Evolutionary conservation across 495 filamentous ascomycete genomes (phyloP), one percentile per base, ranked within the genome.

Genomic region (Cudoniella acicularis): DNA sequence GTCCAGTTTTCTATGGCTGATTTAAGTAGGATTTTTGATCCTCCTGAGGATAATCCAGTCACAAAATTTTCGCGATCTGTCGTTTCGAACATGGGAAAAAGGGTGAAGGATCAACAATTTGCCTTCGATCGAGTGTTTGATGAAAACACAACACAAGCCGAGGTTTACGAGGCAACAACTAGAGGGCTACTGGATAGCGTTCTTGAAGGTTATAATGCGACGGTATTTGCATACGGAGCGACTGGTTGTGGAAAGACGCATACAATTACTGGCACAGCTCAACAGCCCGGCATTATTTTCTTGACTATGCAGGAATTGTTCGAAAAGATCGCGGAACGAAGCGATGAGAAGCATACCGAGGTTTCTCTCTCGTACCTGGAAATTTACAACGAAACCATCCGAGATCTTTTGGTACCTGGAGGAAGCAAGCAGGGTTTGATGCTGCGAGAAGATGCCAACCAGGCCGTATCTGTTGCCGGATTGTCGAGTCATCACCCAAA

Each of bases 341-440:
- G 84, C 41, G 82, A 84, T 51, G 92, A 97, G 57, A 98, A 98
- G 68, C 77, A 85, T 16, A 93, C 91, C 17, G 92, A 97, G 66
- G 72, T 99, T 30, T 91, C 92, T 0, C 85, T 99, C 10, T 97
- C 92, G 0, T 99, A 98, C 70, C 82, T 99, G 16, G 94, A 99
- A 69, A 99, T 99, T 48, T 99, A 99, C 77, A 99, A 99, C 68
- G 94, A 99, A 72, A 98, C 93, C 0, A 99, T 99, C 60, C 88
- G 94, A 42, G 94, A 99, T 72, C 75, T 99, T 64, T 81, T 99
- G 10, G 87, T 96, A 18, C 88, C 90, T 3, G 89, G 90, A 23
- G 90, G 87, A 27, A 88, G 86, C 70, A 98, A 96, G 71, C 81
- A 84, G 59, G 89, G 90, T 16, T 72, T 99, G 64, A 96, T 95